These are phyloP conservation scores for Nakazawaea ambrosiae DNA, from an alignment of 805 yeast species.

Conservation along the genomic window DNA sequence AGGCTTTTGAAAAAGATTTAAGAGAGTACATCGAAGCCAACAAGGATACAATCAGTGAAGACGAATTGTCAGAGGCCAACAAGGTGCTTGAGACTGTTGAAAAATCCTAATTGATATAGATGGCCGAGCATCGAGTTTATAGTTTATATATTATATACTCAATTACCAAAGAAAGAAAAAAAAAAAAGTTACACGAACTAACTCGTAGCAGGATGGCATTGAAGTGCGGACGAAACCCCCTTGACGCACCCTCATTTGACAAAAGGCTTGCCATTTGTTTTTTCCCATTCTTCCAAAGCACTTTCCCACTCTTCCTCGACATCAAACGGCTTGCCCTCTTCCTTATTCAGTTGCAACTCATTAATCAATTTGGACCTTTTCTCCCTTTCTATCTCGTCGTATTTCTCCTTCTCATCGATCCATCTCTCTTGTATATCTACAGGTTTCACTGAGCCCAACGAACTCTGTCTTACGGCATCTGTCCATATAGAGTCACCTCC, in stretches of 20 bases:
- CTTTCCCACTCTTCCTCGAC: constrained; percentile 70
- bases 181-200: no score
- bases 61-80: constrained; percentile 24
- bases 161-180: no score
- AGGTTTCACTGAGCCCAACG: constrained; percentile 43
- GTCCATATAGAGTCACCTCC: constrained; percentile 99
- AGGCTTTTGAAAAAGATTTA: constrained; percentile 30
- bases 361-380: constrained; percentile 31
- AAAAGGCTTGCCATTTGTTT: constrained; percentile 9
- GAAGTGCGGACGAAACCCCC: no score
- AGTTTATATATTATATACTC: no score
- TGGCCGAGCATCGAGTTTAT: no score
- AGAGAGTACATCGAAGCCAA: constrained; percentile 27
- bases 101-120: no score
- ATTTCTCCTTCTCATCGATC: constrained; percentile 77
- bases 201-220: no score
- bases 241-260: no score
- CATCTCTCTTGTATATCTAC: constrained; percentile 90
- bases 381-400: constrained; percentile 58
- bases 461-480: constrained; percentile 75
- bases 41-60: constrained; percentile 25
- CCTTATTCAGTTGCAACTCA: constrained; percentile 28
- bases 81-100: constrained; percentile 13
- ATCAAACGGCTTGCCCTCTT: constrained; percentile 33
- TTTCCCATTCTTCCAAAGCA: constrained; percentile 56